Base-by-base conservation (phyloP, 768 basidiomycete species). In the Paxillus involutus region DNA sequence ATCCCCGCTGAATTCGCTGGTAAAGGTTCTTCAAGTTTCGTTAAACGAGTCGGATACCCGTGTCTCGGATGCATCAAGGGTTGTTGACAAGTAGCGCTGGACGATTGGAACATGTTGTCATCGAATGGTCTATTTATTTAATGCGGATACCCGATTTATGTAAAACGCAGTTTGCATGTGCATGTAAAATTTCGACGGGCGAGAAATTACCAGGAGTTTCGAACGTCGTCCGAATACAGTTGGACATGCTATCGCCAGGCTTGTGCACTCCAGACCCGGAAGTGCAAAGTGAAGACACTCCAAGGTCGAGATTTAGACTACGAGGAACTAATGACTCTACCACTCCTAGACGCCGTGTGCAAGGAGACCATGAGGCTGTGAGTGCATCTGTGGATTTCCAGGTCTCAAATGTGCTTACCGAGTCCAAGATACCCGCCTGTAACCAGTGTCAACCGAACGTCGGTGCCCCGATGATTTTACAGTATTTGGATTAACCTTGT, bases 291-390 rank as follows among this genome's bases (percentile, higher is more conserved):
- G 3, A 24, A 44, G 36, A 35, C 39, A 6, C 13, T 46, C 13
- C 19, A 19, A 44, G 24, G 29, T 3, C 21, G 21, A 21, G 9
- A 37, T 9, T 49, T 78, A 3, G 46, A 59, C 3, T 77, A 77
- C 48, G 77, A 78, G 42, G 63, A 65, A 12, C 62, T 80, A 19
- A 60, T 71, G 32, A 57, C 52, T 19, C 68, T 77, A 10, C 73
- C 71, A 0, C 70, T 70, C 53, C 60, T 76, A 21, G 75, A 78
- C 30, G 65, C 79, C 5, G 73, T 79, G 4, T 65, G 79, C 12
- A 77, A 76, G 48, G 79, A 80, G 57, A 80, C 78, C 2, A 63
- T 80, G 33, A 66, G 79, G 55, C 50, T 79, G 69, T 72, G 47
- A 51, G 64, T 40, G 21, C 14, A n/a, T 46, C 3, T 6, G 19